Evolutionary conservation across 768 basidiomycete genomes (phyloP), one percentile per base, ranked within the genome.

Genomic region (Trametes meyenii): DNA sequence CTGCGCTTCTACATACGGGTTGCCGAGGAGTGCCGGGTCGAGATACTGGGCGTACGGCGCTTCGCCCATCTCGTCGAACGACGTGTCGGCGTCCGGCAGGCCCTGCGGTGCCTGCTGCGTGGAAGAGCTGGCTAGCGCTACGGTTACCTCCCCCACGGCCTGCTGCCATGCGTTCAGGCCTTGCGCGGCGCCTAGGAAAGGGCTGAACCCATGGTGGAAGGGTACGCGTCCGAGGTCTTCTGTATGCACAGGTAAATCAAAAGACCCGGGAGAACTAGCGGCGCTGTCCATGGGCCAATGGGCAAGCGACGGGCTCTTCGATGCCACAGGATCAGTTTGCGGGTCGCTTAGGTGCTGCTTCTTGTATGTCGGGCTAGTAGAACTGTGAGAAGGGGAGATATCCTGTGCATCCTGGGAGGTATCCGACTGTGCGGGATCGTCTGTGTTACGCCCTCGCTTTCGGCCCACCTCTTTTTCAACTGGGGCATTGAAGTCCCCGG

Each of bases 141-240:
- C 17, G 33, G 36, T 17, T 26, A 3, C 35, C 7, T 36, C 33
- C 50, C 17, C 40, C 11, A 42, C 11, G 4, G 40, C 14, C 40
- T 13, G 40, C 11, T 33, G 29, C 29, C 8, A 8, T 8, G 29
- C 29, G 29, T 33, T 33, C 4, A 33, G 11, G 24, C 26, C 17
- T 48, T 24, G 11, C 19, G 19, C 40, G 19, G 44, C 42, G 23
- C 36, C 52, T 56, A 50, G 24, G 19, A 42, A 42, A 12, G 63
- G n/a, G 46, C 39, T 54, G 51, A 59, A 55, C 0, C 55, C 33
- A 72, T 73, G 16, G 69, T 82, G 52, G 79, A 82, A 66, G 61
- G 76, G 39, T 78, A 80, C 77, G 69, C 79, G n/a, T 71, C 81
- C 60, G 58, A 72, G 23, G 70, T 82, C 35, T 7, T 46, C 55